A percentile compares a stretch with the other conserved stretches of the same genome.
Evolutionary conservation across 1,139 yeast genomes (phyloP).

Genomic region (Protomyces pachydermus): DNA sequence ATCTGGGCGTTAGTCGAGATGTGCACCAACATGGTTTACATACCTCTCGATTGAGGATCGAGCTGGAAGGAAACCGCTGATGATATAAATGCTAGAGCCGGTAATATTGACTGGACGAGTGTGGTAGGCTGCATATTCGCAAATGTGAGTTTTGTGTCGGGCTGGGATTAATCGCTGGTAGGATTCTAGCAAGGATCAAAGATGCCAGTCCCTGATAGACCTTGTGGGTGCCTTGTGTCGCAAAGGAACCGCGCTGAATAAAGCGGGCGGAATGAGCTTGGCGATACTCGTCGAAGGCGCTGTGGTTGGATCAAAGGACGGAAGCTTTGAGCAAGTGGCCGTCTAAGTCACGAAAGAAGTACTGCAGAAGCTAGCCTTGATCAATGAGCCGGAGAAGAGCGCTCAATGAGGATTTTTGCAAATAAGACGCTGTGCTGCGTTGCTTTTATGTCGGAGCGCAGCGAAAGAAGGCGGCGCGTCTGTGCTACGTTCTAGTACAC

Average conservation of each 20-base stretch:
- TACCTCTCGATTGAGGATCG: conserved; percentile 15
- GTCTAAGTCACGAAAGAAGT: neutral
- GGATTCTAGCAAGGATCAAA: too few relatives aligned
- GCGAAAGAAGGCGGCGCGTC: too few relatives aligned
- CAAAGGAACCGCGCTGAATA: too few relatives aligned
- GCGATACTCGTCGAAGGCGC: neutral
- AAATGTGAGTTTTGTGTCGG: too few relatives aligned
- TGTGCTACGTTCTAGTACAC: too few relatives aligned
- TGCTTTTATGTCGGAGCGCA: too few relatives aligned
- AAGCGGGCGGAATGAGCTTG: neutral
- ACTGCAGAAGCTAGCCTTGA: neutral
- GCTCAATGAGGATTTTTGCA: too few relatives aligned
- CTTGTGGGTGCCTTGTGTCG: too few relatives aligned
- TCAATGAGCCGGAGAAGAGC: neutral
- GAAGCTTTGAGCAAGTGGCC: neutral
- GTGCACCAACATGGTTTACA: neutral
- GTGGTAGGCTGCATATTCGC: conserved; percentile 1
- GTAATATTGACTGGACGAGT: conserved; percentile 5
- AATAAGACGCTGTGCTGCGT: too few relatives aligned
- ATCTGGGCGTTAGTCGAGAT: neutral
- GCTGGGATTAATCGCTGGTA: too few relatives aligned
- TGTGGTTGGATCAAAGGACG: neutral
- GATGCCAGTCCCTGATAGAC: too few relatives aligned
- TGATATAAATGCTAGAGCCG: conserved; percentile 1
- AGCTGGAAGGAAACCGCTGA: neutral